A percentile compares a stretch with the other conserved stretches of the same genome.
These are phyloP conservation scores for Aquilaria malaccensis DNA, from an alignment of 345 rosid species.

Conservation along the genomic window DNA sequence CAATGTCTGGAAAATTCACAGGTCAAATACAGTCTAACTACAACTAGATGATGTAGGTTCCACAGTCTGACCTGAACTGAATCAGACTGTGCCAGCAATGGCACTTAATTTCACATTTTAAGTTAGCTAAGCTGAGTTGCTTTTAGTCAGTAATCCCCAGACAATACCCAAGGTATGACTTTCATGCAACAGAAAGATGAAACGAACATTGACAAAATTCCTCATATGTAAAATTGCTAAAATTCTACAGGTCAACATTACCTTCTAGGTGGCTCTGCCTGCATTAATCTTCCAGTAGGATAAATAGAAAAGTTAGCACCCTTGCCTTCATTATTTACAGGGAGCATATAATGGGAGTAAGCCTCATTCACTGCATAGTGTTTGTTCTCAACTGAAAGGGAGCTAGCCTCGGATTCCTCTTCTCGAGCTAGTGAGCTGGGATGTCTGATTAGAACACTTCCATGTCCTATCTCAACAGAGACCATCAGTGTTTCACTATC, in stretches of 20 bases:
- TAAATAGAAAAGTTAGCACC: constrained; percentile 22
- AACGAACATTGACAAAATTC: neutral
- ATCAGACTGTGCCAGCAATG: too few relatives aligned
- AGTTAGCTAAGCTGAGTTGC: too few relatives aligned
- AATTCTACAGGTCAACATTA: constrained; percentile 10
- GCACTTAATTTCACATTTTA: too few relatives aligned
- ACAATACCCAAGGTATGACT: too few relatives aligned
- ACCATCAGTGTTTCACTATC: constrained; percentile 80
- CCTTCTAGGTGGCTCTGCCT: constrained; percentile 57
- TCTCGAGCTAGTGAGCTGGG: constrained; percentile 70
- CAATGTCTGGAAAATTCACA: too few relatives aligned
- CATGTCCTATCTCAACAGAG: constrained; percentile 88
- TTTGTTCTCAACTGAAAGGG: constrained; percentile 73
- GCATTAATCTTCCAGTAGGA: constrained; percentile 31
- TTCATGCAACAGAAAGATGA: too few relatives aligned
- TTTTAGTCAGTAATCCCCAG: too few relatives aligned
- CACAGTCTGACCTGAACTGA: too few relatives aligned
- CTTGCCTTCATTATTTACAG: constrained; percentile 33
- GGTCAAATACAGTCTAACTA: too few relatives aligned
- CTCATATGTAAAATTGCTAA: neutral
- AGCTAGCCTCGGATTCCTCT: constrained; percentile 93
- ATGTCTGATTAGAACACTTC: constrained; percentile 73
- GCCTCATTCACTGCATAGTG: constrained; percentile 41
- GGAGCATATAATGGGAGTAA: constrained; percentile 37
- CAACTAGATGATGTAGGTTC: too few relatives aligned